Evolutionary conservation across 164 flowering plant genomes (phyloP).

Genomic region (Kalanchoe fedtschenkoi): DNA sequence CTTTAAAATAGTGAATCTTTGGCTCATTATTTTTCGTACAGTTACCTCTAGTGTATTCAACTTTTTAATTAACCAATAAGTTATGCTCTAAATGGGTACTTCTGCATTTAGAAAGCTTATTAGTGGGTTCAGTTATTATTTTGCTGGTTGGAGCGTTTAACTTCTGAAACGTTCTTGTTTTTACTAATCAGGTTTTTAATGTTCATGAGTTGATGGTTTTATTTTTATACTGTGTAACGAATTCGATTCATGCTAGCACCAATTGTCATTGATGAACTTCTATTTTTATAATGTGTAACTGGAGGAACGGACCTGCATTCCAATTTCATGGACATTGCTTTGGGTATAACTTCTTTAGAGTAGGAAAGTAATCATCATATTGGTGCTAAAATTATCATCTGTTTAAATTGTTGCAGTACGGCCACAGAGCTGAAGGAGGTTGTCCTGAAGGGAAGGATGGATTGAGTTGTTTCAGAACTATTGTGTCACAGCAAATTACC

Average conservation of each 20-base stretch:
- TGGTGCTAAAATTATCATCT: not conserved
- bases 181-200: not conserved
- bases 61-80: too few species aligned
- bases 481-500: not conserved
- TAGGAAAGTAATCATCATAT: not conserved
- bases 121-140: too few species aligned
- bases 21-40: too few species aligned
- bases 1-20: too few species aligned
- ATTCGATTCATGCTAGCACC: not conserved
- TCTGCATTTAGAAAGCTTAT: too few species aligned
- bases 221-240: not conserved
- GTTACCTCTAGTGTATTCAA: too few species aligned
- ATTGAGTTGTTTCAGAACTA: constrained; percentile 20
- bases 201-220: not conserved
- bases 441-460: constrained; percentile 92
- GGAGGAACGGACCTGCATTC: not conserved
- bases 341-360: not conserved
- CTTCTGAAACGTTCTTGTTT: not conserved
- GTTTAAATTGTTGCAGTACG: constrained; percentile 44
- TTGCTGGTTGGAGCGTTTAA: not conserved
- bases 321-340: not conserved
- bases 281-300: too few species aligned
- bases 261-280: not conserved
- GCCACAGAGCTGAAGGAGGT: constrained; percentile 71
- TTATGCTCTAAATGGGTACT: too few species aligned